These are phyloP conservation scores for Paraurostyla sp. DNA, from an alignment of 73 alveolate species.

Conservation along the genomic window DNA sequence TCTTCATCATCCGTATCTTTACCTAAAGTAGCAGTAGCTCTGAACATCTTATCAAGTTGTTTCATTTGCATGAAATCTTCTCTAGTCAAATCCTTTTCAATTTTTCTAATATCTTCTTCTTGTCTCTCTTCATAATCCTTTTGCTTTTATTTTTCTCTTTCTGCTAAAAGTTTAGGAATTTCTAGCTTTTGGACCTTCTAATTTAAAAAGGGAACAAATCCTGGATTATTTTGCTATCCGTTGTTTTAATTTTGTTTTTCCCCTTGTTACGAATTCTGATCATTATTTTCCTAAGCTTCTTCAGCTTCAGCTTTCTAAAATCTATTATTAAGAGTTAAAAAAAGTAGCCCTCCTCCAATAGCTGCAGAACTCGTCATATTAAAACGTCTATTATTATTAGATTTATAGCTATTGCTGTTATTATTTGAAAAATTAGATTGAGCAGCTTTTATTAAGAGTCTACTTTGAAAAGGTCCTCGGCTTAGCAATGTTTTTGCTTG, in stretches of 20 bases:
- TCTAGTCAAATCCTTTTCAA: slow-evolving; percentile 10
- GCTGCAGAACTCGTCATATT: too few species aligned
- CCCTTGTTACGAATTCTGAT: too few species aligned
- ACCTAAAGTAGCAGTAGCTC: background rate
- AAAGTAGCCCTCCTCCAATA: too few species aligned
- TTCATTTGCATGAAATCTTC: slow-evolving; percentile 52
- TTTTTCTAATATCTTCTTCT: background rate
- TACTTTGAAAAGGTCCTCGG: too few species aligned
- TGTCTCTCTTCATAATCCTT: slow-evolving; percentile 32
- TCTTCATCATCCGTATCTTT: slow-evolving; percentile 10
- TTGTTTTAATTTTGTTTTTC: background rate
- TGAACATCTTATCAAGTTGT: background rate
- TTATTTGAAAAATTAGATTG: background rate
- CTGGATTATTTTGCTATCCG: background rate
- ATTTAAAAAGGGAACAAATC: background rate
- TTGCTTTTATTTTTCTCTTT: slow-evolving; percentile 20
- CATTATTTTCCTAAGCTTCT: too few species aligned
- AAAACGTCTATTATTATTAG: too few species aligned
- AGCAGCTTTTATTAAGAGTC: background rate
- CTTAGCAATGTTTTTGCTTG: too few species aligned
- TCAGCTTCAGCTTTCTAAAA: too few species aligned
- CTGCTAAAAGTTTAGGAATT: slow-evolving; percentile 40
- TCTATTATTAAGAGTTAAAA: too few species aligned
- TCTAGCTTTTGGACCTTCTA: background rate
- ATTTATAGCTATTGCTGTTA: too few species aligned